Conservation (phyloP, 23 red algal species). For the Agarophyton chilense region DNA sequence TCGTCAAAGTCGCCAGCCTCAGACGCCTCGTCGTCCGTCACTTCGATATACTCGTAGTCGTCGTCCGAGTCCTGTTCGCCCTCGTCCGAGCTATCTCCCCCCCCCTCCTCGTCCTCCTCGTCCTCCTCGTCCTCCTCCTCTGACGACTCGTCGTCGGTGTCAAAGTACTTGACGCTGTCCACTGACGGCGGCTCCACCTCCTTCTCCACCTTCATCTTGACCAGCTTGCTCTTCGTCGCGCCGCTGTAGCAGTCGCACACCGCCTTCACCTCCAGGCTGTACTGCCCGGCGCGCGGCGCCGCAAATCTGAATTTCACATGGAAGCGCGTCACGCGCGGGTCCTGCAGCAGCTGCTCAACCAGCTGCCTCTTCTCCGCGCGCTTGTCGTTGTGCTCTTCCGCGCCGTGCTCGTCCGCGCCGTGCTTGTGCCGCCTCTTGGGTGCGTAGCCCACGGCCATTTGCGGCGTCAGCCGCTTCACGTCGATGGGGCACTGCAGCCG, state of each 20-base stretch:
- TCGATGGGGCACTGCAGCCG: conserved; percentile 63
- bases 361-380: background rate
- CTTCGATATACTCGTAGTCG: conserved; percentile 11
- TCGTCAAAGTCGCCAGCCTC: conserved; percentile 66
- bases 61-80: conserved; percentile 54
- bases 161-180: conserved; percentile 63
- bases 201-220: conserved; percentile 72
- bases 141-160: conserved; percentile 67
- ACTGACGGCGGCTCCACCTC: conserved; percentile 42
- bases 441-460: conserved; percentile 53
- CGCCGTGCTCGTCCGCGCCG: background rate
- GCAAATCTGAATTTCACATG: conserved; percentile 61
- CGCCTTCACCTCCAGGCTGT: conserved; percentile 55
- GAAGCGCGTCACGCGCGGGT: conserved; percentile 61
- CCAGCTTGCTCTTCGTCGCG: conserved; percentile 17
- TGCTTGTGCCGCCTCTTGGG: background rate
- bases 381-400: background rate
- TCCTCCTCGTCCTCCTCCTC: conserved; percentile 31
- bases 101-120: conserved; percentile 44
- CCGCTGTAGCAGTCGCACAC: conserved; percentile 74
- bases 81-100: conserved; percentile 41
- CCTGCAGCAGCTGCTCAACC: conserved; percentile 21
- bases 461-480: conserved; percentile 68
- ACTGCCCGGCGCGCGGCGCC: conserved; percentile 48
- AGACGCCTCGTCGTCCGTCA: conserved; percentile 14